Evolutionary conservation across 805 yeast genomes (phyloP), one percentile per base, ranked within the genome.

Genomic region (Nakazawaea wyomingensis): DNA sequence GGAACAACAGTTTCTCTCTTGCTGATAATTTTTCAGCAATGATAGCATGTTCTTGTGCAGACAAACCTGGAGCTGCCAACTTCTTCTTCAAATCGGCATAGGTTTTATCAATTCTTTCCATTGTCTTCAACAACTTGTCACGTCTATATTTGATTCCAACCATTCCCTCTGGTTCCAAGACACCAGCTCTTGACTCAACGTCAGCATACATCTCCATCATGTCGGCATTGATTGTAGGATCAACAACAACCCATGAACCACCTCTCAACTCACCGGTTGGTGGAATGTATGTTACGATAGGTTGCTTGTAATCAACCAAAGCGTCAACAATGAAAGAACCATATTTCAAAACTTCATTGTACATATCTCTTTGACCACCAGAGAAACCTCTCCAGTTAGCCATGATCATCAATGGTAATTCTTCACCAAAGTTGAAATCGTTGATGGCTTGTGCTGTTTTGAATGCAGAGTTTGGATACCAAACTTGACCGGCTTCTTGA

Each of bases 311-410:
- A 56, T 82, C 96, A 52, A 88, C 95, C 49, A 93, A 76, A 11
- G 99, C 97, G 63, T 93, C 99, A 51, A 93, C 99, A 67, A 93
- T 93, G 66, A 76, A 88, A 3, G 98, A 81, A 62, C 99, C 99
- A 62, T 86, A 93, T 67, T 93, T 93, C 71, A 93, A 81, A 34
- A 93, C 95, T 71, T 93, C 99, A 59, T 90, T 88, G 76, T 85
- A 95, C 99, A 93, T 93, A 67, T 93, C 99, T 63, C 97, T 86
- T 74, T 93, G 99, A 64, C 99, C 99, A 74, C 99, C 99, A 53
- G 97, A 88, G 81, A 93, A 93, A 59, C 99, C 99, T 81, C 99
- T 86, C 99, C 99, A 93, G 78, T 93, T 93, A 47, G 99, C 99
- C 55, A 93, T 71, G 53, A 93, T 88, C 95, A 93, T 86, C 65